phyloP scores from a whole-genome alignment of 768 basidiomycete genomes.

The Mycena belliarum region DNA sequence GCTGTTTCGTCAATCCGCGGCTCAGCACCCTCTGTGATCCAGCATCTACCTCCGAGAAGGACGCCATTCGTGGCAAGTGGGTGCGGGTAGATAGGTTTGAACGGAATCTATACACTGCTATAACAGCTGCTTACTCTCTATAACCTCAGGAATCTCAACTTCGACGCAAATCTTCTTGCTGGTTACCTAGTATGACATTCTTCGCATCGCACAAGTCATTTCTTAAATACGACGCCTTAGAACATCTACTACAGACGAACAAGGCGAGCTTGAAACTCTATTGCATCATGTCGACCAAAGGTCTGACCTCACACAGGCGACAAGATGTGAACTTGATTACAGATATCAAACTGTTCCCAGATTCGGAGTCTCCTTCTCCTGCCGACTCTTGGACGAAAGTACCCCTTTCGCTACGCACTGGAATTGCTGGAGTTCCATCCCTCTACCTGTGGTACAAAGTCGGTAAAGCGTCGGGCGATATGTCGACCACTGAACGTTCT shows the following conservation, averaged over 20 bases:
- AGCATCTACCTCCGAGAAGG: conserved; percentile 64
- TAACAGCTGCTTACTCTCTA: conserved; percentile 38
- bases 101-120: conserved; percentile 51
- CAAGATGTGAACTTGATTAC: conserved; percentile 80
- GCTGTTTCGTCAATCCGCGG: conserved; percentile 66
- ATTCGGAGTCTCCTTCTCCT: conserved; percentile 50
- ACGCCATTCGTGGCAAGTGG: conserved; percentile 85
- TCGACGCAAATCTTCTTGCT: conserved; percentile 16
- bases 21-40: conserved; percentile 67
- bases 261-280: conserved; percentile 19
- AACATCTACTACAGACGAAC: conserved; percentile 85
- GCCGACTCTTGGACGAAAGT: conserved; percentile 66
- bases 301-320: conserved; percentile 39
- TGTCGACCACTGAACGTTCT: conserved; percentile 56
- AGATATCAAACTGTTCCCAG: conserved; percentile 64
- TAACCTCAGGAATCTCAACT: conserved; percentile 17
- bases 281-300: neutral
- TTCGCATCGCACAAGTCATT: neutral
- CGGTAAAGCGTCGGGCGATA: conserved; percentile 62
- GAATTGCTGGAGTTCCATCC: conserved; percentile 54
- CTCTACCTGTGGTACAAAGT: conserved; percentile 80
- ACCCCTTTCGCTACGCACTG: conserved; percentile 60
- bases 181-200: conserved; percentile 12
- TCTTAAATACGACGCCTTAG: conserved; percentile 26
- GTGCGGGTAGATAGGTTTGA: conserved; percentile 68